Conservation (phyloP, 1,284 basidiomycete species). For the Baeospora myosura region DNA sequence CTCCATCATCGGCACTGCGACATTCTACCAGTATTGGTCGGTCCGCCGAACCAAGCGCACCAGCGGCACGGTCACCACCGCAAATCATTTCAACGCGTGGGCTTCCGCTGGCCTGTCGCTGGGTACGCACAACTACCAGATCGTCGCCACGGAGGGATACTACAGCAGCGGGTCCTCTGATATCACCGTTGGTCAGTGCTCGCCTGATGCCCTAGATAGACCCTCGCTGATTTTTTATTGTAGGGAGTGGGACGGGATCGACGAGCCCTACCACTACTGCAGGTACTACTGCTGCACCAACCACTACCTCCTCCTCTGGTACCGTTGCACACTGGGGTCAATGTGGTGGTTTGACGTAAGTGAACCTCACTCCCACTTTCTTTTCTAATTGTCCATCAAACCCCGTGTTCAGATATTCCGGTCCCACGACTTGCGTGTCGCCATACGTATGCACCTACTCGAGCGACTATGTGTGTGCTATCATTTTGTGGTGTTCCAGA, state of each 20-base stretch:
- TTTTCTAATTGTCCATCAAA: too few relatives aligned
- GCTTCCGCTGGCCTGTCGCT: slow-evolving; percentile 22
- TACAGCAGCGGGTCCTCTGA: slow-evolving; percentile 7
- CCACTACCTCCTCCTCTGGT: neutral
- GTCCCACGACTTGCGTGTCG: too few relatives aligned
- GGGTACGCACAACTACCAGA: slow-evolving; percentile 31
- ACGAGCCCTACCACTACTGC: slow-evolving; percentile 1
- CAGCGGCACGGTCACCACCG: slow-evolving; percentile 26
- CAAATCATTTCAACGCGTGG: slow-evolving; percentile 32
- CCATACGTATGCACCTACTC: too few relatives aligned
- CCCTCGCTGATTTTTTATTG: too few relatives aligned
- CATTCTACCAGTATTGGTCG: slow-evolving; percentile 31
- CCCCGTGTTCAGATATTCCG: too few relatives aligned
- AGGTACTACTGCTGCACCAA: neutral
- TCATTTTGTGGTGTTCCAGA: too few relatives aligned
- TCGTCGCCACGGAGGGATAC: slow-evolving; percentile 27
- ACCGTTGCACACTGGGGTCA: neutral
- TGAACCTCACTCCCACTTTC: too few relatives aligned
- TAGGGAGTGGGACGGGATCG: neutral
- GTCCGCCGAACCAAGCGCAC: slow-evolving; percentile 23
- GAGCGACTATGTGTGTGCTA: too few relatives aligned
- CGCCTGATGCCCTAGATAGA: neutral
- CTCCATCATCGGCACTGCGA: slow-evolving; percentile 23
- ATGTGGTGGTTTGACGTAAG: too few relatives aligned
- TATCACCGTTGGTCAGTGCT: slow-evolving; percentile 7